A percentile compares a stretch with the other conserved stretches of the same genome.
Evolutionary conservation across 2,329 filamentous ascomycete species (phyloP).

Genomic region (Botrytis sinoallii): DNA sequence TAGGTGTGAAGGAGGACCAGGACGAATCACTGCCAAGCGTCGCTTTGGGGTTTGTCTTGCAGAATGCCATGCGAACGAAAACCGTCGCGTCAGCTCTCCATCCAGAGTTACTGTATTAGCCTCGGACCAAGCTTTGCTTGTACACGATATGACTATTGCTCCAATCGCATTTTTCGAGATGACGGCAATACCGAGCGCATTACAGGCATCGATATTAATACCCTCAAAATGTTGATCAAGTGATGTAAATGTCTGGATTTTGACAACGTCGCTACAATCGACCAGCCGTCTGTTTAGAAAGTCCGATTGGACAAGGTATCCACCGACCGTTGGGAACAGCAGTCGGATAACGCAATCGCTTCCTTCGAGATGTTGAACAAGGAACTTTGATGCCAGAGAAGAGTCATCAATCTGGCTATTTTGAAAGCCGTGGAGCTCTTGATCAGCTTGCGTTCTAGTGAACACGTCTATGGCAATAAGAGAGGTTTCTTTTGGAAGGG

Average conservation of each 20-base stretch:
- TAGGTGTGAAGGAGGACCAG: not conserved
- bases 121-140: not conserved
- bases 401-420: not conserved
- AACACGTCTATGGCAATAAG: conserved; percentile 1
- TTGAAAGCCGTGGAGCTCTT: not conserved
- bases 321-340: not conserved
- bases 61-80: not conserved
- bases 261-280: not conserved
- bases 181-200: not conserved
- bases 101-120: not conserved
- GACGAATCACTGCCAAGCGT: not conserved
- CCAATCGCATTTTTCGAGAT: not conserved
- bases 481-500: not conserved
- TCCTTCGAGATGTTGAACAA: not conserved
- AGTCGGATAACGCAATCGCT: not conserved
- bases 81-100: not conserved
- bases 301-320: not conserved
- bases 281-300: not conserved
- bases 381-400: not conserved
- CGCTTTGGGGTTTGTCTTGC: not conserved
- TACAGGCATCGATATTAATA: not conserved
- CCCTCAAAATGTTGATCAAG: not conserved
- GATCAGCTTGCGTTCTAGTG: not conserved
- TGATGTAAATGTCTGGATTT: not conserved
- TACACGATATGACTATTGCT: not conserved